These are phyloP conservation scores for Acanthamoeba castellanii DNA, from an alignment of 208 protist species.

Conservation along the genomic window DNA sequence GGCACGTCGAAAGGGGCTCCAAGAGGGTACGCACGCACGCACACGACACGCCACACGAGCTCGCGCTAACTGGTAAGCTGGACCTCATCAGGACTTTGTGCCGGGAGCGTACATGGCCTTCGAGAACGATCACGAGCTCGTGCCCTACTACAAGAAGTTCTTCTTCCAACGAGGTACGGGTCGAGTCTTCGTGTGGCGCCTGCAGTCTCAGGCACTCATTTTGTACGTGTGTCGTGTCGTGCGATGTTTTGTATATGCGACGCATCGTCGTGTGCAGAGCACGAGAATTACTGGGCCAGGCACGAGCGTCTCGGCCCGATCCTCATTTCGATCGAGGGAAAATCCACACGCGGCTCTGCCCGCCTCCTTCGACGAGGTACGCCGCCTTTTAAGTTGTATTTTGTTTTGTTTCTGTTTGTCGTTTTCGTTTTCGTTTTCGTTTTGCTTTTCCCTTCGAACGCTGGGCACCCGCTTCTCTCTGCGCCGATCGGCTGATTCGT, in stretches of 20 bases:
- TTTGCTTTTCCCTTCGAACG: too few species aligned
- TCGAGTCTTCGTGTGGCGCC: background rate
- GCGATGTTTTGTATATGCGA: too few species aligned
- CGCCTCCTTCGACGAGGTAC: background rate
- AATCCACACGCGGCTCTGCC: background rate
- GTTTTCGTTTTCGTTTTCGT: too few species aligned
- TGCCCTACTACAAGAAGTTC: constrained; percentile 15
- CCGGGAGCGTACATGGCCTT: constrained; percentile 47
- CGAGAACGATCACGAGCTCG: constrained; percentile 20
- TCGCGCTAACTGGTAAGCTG: background rate
- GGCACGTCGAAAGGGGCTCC: background rate
- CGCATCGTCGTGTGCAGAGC: background rate
- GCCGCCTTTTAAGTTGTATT: too few species aligned
- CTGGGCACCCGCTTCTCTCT: too few species aligned
- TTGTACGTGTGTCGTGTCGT: background rate
- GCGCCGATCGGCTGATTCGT: background rate
- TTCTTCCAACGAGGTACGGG: background rate
- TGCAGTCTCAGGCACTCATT: background rate
- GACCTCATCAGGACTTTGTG: constrained; percentile 18
- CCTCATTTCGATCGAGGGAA: background rate
- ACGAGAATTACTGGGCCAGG: constrained; percentile 20
- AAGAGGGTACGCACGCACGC: background rate
- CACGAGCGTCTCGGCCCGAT: background rate
- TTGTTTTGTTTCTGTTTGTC: too few species aligned
- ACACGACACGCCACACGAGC: background rate